Base-by-base conservation (phyloP, 2,329 filamentous ascomycete genomes). In the Aureobasidium uvarum region DNA sequence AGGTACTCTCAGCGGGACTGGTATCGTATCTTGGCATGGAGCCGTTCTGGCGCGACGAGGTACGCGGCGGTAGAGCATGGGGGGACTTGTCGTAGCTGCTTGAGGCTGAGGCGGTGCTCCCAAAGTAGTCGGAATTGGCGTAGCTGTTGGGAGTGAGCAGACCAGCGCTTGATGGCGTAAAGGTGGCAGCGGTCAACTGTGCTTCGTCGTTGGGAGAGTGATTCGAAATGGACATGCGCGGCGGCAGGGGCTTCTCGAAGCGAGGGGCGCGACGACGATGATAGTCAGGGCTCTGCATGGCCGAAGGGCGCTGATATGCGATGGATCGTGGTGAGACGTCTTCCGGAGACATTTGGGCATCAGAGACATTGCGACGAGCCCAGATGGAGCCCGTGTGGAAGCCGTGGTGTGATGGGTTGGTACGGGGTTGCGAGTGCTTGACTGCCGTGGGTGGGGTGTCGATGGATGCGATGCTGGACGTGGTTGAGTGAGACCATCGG, bases 401-500 rank as follows among this genome's bases (percentile, higher is more conserved):
- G 50, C 16, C 60, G 48, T 63, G 64, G 60, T 20, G 18, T 14
- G 43, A 39, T 7, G 43, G 18, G 13, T 62, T 51, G 33, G 31
- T 38, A 10, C 36, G 50, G 3, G 50, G 16, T n/a, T 60, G 41
- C 41, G 41, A 23, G 16, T 51, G 46, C 59, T 62, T 43, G 7
- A 46, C 23, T 25, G 14, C 43, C 8, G 46, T 51, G 3, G 60
- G 48, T 25, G 38, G 60, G 4, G 48, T 18, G 38, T 52, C 48
- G 16, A 72, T 68, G 39, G 78, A 79, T n/a, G 74, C 72, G 54
- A 76, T 77, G 73, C 81, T 84, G 54, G 81, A 83, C 36, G 78
- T 74, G 28, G 83, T 85, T 20, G 82, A 84, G 68, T 85, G 83
- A 41, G 84, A 85, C 83, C 83, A 85, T 68, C 84, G 81, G 71